Evolutionary conservation across 176 grass and related monocot genomes (phyloP), one percentile per base, ranked within the genome.

Genomic region (Phoenix roebelenii): DNA sequence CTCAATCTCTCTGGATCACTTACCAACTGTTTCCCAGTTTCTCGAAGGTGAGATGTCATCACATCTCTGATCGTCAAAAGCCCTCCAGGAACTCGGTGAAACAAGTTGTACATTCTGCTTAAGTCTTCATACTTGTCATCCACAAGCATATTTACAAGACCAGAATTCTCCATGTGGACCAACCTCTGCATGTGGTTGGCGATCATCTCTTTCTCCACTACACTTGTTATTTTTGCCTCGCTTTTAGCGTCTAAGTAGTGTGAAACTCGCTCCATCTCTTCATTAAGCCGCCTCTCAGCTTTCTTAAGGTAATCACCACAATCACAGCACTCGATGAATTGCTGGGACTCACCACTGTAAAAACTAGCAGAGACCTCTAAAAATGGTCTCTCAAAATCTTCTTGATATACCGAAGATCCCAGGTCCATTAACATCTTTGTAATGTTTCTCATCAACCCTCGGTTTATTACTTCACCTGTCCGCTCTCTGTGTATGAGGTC

Each of bases 381-480:
- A 85, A 87, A 96, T n/a, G 77, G 77, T 54, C 84, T 96, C 78
- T 96, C 86, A 72, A 96, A 96, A 77, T 96, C 91, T 28, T 90
- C 86, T 84, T 90, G 83, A 67, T 96, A 96, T 56, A 90, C 91
- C 19, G 76, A 55, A 77, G 83, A 65, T 48, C 86, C 91, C 7
- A 96, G 82, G 72, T 96, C 91, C 91, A 96, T 96, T 26, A 96
- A 73, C 83, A 96, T 96, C 68, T 96, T 96, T 5, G 90, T 95
- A 55, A 89, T 78, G 50, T 61, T 95, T 63, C 90, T 72, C 85
- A 95, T 89, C 60, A 95, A 65, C 17, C 90, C 77, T 72, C 82
- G 78, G 28, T 95, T 95, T 22, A 95, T 95, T 22, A 95, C 80
- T 57, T 95, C 90, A 64, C 90, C 90, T 58, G 78, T 76, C 61